Evolutionary conservation across 2,329 filamentous ascomycete species (phyloP).

Genomic region (Trichoderma harzianum): DNA sequence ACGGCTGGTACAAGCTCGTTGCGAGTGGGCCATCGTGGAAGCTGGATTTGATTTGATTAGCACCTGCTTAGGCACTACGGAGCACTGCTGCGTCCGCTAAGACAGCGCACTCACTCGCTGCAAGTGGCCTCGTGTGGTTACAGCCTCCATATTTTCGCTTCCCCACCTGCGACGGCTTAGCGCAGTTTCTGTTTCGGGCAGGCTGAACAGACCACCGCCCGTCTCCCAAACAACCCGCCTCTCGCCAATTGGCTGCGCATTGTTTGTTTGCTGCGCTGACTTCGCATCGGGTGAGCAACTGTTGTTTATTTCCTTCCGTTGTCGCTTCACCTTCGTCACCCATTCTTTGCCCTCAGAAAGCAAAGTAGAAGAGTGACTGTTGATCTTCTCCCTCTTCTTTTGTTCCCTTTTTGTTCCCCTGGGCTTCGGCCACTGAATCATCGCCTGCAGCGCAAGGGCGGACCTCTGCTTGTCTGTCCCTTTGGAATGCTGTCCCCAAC

Average conservation of each 20-base stretch:
- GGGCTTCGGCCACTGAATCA: neutral
- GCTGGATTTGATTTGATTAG: neutral
- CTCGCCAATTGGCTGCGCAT: slow-evolving; percentile 12
- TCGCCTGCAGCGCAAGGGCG: slow-evolving; percentile 10
- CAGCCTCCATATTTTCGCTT: slow-evolving; percentile 6
- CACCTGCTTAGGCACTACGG: neutral
- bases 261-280: slow-evolving; percentile 16
- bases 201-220: slow-evolving; percentile 6
- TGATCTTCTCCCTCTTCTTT: neutral
- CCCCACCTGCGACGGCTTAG: slow-evolving; percentile 8
- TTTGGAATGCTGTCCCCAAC: slow-evolving; percentile 7
- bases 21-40: neutral
- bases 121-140: slow-evolving; percentile 1
- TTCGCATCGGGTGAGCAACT: slow-evolving; percentile 11
- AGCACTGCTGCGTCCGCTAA: neutral
- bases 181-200: slow-evolving; percentile 16
- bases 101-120: neutral
- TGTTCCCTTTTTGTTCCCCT: neutral
- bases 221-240: slow-evolving; percentile 19
- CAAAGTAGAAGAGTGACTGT: neutral
- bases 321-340: neutral
- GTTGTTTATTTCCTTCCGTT: neutral
- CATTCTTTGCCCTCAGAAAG: neutral
- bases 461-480: slow-evolving; percentile 2
- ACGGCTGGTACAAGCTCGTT: neutral